Percentiles rank a stretch among this genome's conserved stretches.
These are phyloP conservation scores for Phyllosticta capitalensis DNA, from an alignment of 2,329 filamentous ascomycete species.

Conservation along the genomic window DNA sequence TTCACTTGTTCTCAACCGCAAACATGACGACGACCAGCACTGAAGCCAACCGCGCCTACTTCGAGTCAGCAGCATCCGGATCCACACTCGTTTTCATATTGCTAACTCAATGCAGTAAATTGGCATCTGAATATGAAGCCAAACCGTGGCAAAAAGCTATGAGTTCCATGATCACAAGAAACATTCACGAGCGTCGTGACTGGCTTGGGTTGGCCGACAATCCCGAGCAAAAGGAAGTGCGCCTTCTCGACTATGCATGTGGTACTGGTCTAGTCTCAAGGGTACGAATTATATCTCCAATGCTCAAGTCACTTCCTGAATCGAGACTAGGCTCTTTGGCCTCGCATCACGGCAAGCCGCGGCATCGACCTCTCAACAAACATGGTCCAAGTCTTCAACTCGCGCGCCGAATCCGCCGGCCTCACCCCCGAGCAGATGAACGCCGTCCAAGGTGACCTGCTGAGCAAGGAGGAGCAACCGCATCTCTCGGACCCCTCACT, in stretches of 20 bases:
- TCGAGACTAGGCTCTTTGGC: slow-evolving; percentile 45
- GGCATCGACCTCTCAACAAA: slow-evolving; percentile 63
- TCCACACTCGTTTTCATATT: not conserved
- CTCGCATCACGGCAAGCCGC: slow-evolving; percentile 52
- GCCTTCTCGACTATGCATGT: slow-evolving; percentile 66
- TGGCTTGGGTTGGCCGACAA: slow-evolving; percentile 47
- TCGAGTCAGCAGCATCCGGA: slow-evolving; percentile 21
- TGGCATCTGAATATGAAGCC: slow-evolving; percentile 47
- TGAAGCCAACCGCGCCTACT: slow-evolving; percentile 27
- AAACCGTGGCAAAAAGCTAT: slow-evolving; percentile 44
- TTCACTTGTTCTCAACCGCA: not conserved
- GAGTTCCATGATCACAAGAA: slow-evolving; percentile 44
- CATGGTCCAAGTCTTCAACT: slow-evolving; percentile 62
- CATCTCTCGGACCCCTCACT: slow-evolving; percentile 22
- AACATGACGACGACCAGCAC: slow-evolving; percentile 14
- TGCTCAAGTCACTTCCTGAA: not conserved
- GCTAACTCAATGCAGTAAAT: slow-evolving; percentile 32
- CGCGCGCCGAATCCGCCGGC: slow-evolving; percentile 33
- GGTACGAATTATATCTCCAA: slow-evolving; percentile 32
- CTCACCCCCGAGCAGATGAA: slow-evolving; percentile 16
- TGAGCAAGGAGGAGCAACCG: slow-evolving; percentile 19
- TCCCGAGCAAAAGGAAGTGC: slow-evolving; percentile 24
- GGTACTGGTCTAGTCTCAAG: slow-evolving; percentile 59
- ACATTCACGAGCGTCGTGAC: slow-evolving; percentile 43
- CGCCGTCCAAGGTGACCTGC: slow-evolving; percentile 28